A percentile compares a stretch with the other conserved stretches of the same genome.
phyloP scores from a whole-genome alignment of 2,329 filamentous ascomycete genomes.

The Calonectria pseudoreteaudii region DNA sequence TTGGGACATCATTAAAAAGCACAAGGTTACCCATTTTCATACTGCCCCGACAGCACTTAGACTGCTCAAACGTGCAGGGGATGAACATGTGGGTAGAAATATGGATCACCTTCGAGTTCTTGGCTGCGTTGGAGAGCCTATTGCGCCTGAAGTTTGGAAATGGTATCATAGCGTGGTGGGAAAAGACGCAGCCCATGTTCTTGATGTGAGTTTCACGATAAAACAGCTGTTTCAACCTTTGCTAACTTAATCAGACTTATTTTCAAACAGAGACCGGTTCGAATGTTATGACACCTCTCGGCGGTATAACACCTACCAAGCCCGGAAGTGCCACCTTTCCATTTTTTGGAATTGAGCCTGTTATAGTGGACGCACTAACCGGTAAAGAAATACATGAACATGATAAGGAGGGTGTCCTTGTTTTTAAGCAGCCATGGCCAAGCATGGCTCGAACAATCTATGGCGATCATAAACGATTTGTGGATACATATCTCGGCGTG shows the following conservation, averaged over 20 bases:
- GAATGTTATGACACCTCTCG: neutral
- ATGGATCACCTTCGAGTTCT: neutral
- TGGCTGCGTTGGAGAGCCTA: neutral
- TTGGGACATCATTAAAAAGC: neutral
- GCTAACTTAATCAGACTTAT: neutral
- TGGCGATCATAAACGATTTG: neutral
- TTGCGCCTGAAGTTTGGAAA: neutral
- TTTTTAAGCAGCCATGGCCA: neutral
- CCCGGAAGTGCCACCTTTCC: neutral
- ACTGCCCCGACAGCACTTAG: neutral
- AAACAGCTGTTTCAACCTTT: neutral
- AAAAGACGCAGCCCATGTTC: neutral
- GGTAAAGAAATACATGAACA: neutral
- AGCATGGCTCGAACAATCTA: neutral
- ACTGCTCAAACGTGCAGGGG: neutral
- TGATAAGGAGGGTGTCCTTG: neutral
- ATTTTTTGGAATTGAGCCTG: neutral
- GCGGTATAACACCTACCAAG: neutral
- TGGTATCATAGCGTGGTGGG: neutral
- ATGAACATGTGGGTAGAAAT: neutral
- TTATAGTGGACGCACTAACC: neutral
- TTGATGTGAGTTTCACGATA: neutral
- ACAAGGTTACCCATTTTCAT: neutral
- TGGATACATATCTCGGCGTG: neutral
- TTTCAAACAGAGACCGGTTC: neutral